Evolutionary conservation across 441 rosid genomes (phyloP).

Genomic region (Cnidoscolus chayamansa): DNA sequence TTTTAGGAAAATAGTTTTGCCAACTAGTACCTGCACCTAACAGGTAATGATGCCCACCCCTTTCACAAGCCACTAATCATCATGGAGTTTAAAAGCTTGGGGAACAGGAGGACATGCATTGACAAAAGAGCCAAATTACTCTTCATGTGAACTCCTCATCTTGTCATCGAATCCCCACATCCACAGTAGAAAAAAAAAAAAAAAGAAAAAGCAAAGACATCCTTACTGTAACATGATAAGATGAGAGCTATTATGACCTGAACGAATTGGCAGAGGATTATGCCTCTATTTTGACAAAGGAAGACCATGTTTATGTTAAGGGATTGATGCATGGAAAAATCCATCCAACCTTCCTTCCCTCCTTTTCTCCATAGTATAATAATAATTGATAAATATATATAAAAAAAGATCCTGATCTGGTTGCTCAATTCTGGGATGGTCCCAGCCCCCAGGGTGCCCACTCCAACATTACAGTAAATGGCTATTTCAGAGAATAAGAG

Average conservation of each 20-base stretch:
- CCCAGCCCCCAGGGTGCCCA: no score
- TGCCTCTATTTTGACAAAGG: conserved; percentile 27
- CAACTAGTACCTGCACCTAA: conserved; percentile 33
- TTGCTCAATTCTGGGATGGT: no score
- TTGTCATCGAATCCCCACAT: conserved; percentile 16
- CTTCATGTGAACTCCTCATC: conserved; percentile 22
- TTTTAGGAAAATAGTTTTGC: conserved; percentile 22
- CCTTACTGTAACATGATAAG: conserved; percentile 29
- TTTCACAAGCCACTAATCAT: conserved; percentile 25
- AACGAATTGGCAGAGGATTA: conserved; percentile 25
- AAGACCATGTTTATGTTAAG: no score
- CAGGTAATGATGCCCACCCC: conserved; percentile 40
- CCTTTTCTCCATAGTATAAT: not conserved
- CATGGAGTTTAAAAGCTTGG: conserved; percentile 19
- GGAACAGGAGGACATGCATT: conserved; percentile 22
- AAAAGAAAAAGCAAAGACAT: conserved; percentile 7
- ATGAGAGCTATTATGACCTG: conserved; percentile 35
- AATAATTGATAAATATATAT: no score
- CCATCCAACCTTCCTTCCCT: no score
- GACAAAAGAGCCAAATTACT: conserved; percentile 30
- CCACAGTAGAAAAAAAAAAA: not conserved
- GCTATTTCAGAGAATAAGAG: no score
- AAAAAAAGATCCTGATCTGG: no score
- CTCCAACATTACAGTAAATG: no score
- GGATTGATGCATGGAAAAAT: no score